These are phyloP conservation scores for Dillenia suffruticosa DNA, from an alignment of 164 flowering plant genomes.

Conservation along the genomic window DNA sequence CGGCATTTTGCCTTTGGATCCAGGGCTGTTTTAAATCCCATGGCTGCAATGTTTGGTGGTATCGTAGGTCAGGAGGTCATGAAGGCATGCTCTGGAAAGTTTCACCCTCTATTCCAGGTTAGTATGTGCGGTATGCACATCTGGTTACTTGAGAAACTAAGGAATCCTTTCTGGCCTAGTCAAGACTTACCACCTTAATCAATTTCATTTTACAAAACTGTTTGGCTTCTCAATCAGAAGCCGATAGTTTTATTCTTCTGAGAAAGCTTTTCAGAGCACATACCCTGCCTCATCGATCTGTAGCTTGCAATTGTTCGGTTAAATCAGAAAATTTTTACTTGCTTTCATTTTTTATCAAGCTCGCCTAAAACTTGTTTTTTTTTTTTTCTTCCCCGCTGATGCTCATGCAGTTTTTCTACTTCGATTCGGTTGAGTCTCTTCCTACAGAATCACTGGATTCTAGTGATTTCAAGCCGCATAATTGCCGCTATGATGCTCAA, in stretches of 20 bases:
- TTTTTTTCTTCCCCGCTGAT: slow-evolving; percentile 19
- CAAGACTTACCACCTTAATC: too few species aligned
- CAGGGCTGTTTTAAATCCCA: slow-evolving; percentile 80
- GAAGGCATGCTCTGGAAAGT: slow-evolving; percentile 94
- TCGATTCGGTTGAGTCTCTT: slow-evolving; percentile 81
- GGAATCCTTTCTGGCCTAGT: too few species aligned
- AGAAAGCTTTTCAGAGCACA: too few species aligned
- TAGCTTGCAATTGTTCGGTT: too few species aligned
- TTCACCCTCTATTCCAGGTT: slow-evolving; percentile 90
- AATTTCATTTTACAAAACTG: too few species aligned
- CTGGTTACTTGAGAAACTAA: too few species aligned
- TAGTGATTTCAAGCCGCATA: slow-evolving; percentile 53
- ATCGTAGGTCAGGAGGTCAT: slow-evolving; percentile 90
- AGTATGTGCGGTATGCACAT: neutral
- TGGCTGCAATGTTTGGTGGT: slow-evolving; percentile 98
- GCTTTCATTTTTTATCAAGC: neutral
- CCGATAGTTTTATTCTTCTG: too few species aligned
- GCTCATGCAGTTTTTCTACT: slow-evolving; percentile 65
- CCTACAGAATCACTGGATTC: slow-evolving; percentile 59
- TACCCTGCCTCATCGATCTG: too few species aligned
- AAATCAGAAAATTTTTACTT: neutral
- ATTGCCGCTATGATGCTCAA: slow-evolving; percentile 83
- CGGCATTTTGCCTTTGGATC: slow-evolving; percentile 79
- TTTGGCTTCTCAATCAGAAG: too few species aligned
- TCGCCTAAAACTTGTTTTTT: slow-evolving; percentile 29